Percentiles rank a stretch among this genome's conserved stretches.
Conservation (phyloP, 768 basidiomycete genomes). For the Lyophyllum semitale region DNA sequence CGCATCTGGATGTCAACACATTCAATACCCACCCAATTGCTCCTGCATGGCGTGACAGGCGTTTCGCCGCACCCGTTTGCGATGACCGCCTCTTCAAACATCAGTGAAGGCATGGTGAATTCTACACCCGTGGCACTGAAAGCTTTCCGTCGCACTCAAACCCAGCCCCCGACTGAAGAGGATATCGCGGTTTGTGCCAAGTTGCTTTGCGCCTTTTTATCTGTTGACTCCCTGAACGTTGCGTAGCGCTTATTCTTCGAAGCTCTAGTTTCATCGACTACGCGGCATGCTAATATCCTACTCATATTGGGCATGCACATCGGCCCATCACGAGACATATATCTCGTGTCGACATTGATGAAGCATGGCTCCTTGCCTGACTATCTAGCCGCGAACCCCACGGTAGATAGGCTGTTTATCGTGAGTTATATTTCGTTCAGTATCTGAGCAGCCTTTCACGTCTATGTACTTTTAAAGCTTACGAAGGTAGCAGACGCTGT, state of each 20-base stretch:
- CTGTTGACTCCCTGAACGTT: not conserved
- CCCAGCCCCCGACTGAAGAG: not conserved
- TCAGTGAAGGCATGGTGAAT: not conserved
- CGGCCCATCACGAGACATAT: not conserved
- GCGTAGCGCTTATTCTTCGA: slow-evolving; percentile 14
- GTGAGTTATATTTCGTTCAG: slow-evolving; percentile 3
- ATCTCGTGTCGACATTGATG: slow-evolving; percentile 11
- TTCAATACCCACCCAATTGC: not conserved
- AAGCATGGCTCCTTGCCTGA: slow-evolving; percentile 7
- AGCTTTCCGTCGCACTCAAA: slow-evolving; percentile 3
- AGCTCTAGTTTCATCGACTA: not conserved
- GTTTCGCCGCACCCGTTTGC: not conserved
- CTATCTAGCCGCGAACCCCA: not conserved
- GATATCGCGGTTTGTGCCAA: not conserved
- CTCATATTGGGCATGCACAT: slow-evolving; percentile 9
- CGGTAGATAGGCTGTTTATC: slow-evolving; percentile 2
- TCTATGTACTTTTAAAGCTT: slow-evolving; percentile 1
- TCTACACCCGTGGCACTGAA: slow-evolving; percentile 1
- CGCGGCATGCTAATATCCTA: slow-evolving; percentile 11
- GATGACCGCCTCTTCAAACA: slow-evolving; percentile 3
- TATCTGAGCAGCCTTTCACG: not conserved
- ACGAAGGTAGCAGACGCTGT: slow-evolving; percentile 10
- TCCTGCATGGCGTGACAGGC: not conserved
- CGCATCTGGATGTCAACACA: not conserved
- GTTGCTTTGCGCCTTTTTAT: not conserved